These are phyloP conservation scores for Collariella sp. DNA, from an alignment of 495 filamentous ascomycete genomes.

Conservation along the genomic window DNA sequence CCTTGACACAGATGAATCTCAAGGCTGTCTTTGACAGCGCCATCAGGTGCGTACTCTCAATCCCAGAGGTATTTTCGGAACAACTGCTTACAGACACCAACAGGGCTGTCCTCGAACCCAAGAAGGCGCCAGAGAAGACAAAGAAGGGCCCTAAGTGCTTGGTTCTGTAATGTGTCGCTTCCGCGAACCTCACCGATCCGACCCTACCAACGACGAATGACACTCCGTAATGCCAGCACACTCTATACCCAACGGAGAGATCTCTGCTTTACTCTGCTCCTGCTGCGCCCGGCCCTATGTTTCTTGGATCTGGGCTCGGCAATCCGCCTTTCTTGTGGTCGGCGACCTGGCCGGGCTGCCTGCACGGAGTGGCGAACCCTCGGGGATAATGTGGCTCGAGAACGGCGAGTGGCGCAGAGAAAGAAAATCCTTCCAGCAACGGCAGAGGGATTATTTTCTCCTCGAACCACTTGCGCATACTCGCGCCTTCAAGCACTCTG, in stretches of 20 bases:
- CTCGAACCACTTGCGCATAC: not conserved
- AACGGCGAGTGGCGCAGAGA: not conserved
- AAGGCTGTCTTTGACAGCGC: slow-evolving; percentile 98
- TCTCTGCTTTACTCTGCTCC: slow-evolving; percentile 1
- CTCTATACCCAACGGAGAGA: slow-evolving; percentile 24
- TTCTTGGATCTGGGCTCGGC: slow-evolving; percentile 5
- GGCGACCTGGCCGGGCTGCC: not conserved
- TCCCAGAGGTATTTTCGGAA: not conserved
- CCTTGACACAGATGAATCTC: slow-evolving; percentile 86
- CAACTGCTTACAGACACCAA: not conserved
- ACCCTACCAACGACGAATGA: slow-evolving; percentile 13
- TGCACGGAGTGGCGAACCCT: not conserved
- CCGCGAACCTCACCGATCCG: not conserved
- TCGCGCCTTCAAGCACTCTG: not conserved
- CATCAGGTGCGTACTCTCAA: slow-evolving; percentile 57
- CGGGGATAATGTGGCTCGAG: not conserved
- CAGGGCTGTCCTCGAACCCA: slow-evolving; percentile 78
- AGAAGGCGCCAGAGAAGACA: slow-evolving; percentile 53
- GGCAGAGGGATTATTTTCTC: not conserved
- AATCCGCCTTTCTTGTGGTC: not conserved
- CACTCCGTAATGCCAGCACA: slow-evolving; percentile 12
- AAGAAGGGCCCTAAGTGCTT: slow-evolving; percentile 57
- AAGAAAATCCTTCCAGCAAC: not conserved
- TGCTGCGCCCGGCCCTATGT: not conserved
- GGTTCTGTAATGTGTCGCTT: slow-evolving; percentile 50